These are phyloP conservation scores for Immersiella caudata DNA, from an alignment of 495 filamentous ascomycete genomes.

Conservation along the genomic window DNA sequence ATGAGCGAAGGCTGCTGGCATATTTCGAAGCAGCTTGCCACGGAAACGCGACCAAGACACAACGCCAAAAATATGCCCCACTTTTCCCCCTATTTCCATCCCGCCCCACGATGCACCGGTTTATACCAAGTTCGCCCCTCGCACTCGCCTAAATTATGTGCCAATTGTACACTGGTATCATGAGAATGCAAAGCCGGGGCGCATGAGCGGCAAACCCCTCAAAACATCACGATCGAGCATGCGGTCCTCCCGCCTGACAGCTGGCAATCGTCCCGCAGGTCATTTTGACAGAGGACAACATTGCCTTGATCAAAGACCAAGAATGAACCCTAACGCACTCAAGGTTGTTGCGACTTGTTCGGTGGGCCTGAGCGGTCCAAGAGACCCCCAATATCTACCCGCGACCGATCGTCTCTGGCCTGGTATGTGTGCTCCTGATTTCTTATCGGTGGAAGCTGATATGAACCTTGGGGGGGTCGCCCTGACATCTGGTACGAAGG, in stretches of 20 bases:
- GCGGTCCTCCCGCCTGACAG: background rate
- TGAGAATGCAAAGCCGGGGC: constrained; percentile 9
- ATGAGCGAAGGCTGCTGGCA: constrained; percentile 5
- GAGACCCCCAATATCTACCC: constrained; percentile 59
- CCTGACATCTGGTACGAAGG: constrained; percentile 43
- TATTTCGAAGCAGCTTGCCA: background rate
- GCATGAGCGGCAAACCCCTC: background rate
- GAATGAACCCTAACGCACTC: background rate
- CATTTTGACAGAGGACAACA: background rate
- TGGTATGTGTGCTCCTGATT: constrained; percentile 44
- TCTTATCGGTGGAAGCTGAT: constrained; percentile 57
- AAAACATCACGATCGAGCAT: background rate
- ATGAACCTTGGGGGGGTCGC: constrained; percentile 41
- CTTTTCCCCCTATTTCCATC: constrained; percentile 6
- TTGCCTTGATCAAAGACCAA: too few species aligned
- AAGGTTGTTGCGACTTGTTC: constrained; percentile 21
- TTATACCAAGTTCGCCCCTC: background rate
- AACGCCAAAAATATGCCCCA: constrained; percentile 19
- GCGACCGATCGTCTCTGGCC: constrained; percentile 49
- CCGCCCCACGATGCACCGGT: background rate
- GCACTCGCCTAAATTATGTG: constrained; percentile 11
- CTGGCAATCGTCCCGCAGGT: background rate
- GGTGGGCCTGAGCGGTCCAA: constrained; percentile 49
- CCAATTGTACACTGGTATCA: constrained; percentile 28
- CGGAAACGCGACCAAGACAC: background rate